Evolutionary conservation across 768 basidiomycete genomes (phyloP).

Genomic region (Baorangia bicolor): DNA sequence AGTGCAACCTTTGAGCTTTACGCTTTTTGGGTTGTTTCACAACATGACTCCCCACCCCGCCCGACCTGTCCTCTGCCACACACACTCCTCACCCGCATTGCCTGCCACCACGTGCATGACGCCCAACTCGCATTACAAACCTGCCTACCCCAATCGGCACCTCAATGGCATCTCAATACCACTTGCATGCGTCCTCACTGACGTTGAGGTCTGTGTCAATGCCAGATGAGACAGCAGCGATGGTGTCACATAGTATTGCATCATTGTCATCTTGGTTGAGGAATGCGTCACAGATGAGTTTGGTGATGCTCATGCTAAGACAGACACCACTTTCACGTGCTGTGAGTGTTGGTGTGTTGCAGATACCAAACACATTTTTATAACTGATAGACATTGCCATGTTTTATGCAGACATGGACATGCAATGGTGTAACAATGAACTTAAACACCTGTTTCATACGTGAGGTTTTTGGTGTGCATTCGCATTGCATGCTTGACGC

Average conservation of each 20-base stretch:
- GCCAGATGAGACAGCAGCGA: conserved; percentile 14
- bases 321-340: conserved; percentile 38
- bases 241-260: conserved; percentile 33
- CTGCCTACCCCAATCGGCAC: conserved; percentile 27
- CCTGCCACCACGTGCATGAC: conserved; percentile 6
- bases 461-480: not conserved
- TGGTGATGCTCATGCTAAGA: conserved; percentile 53
- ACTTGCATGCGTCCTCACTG: conserved; percentile 34
- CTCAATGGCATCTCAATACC: conserved; percentile 34
- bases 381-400: not conserved
- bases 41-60: not conserved
- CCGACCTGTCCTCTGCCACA: conserved; percentile 20
- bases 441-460: not conserved
- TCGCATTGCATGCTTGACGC: too few relatives aligned
- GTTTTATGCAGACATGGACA: not conserved
- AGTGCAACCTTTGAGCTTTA: too few relatives aligned
- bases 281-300: conserved; percentile 64
- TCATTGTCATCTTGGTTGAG: conserved; percentile 58
- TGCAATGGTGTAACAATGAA: not conserved
- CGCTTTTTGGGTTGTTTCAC: too few relatives aligned
- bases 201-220: conserved; percentile 12
- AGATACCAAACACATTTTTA: conserved; percentile 5
- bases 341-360: conserved; percentile 22
- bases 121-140: conserved; percentile 18
- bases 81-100: conserved; percentile 21